Conservation (phyloP, 352 stramenopile genomes). For the Globisporangium mamillatum region DNA sequence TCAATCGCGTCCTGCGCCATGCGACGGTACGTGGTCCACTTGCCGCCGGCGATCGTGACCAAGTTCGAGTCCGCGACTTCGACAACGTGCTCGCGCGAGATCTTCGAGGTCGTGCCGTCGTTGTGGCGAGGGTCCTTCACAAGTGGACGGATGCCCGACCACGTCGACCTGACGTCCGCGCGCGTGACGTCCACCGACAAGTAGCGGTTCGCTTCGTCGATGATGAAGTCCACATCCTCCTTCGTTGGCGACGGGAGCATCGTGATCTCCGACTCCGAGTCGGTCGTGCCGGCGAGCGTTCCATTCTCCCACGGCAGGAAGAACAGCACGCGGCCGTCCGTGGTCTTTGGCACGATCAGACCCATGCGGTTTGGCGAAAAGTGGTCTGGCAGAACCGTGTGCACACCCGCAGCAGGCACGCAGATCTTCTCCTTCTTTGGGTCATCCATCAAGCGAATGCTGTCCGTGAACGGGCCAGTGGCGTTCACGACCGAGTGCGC, state of each 20-base stretch:
- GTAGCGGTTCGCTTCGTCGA: slow-evolving; percentile 91
- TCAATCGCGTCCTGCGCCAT: slow-evolving; percentile 96
- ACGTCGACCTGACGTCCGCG: slow-evolving; percentile 93
- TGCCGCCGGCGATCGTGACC: slow-evolving; percentile 94
- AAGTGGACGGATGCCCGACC: slow-evolving; percentile 94
- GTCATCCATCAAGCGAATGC: slow-evolving; percentile 92
- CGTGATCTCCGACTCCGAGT: slow-evolving; percentile 92
- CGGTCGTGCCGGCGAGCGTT: slow-evolving; percentile 92
- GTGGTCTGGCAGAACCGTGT: slow-evolving; percentile 94
- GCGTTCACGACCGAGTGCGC: slow-evolving; percentile 93
- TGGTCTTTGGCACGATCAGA: slow-evolving; percentile 95
- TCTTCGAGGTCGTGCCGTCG: slow-evolving; percentile 81
- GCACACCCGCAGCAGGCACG: slow-evolving; percentile 92
- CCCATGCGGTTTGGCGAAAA: slow-evolving; percentile 94
- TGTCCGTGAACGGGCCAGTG: slow-evolving; percentile 92
- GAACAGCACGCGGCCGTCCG: slow-evolving; percentile 92
- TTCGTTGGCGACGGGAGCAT: slow-evolving; percentile 93
- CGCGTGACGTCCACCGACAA: slow-evolving; percentile 86
- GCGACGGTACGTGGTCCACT: slow-evolving; percentile 96
- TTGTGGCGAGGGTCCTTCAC: slow-evolving; percentile 88
- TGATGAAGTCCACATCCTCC: slow-evolving; percentile 94
- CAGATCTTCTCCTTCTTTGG: slow-evolving; percentile 88
- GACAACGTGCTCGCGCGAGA: slow-evolving; percentile 94
- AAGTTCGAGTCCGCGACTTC: slow-evolving; percentile 89
- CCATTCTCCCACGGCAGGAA: slow-evolving; percentile 96